Conservation (phyloP, 306 rosid genomes). For the Malus asiatica region DNA sequence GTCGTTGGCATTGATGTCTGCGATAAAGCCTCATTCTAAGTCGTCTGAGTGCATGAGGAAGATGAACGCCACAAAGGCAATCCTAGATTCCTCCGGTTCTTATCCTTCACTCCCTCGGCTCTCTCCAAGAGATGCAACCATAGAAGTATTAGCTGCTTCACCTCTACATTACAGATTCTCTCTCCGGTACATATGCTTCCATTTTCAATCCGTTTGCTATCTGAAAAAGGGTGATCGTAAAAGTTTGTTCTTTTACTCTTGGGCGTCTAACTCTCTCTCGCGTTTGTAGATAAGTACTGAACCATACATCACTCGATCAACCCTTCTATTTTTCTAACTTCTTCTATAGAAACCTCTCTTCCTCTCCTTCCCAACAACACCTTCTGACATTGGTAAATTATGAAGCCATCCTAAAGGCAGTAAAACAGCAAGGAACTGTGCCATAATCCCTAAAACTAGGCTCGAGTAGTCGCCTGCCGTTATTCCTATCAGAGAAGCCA, state of each 20-base stretch:
- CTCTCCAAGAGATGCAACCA: neutral
- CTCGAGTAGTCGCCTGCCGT: conserved; percentile 56
- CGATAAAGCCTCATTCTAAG: neutral
- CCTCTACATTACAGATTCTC: neutral
- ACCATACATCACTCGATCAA: conserved; percentile 56
- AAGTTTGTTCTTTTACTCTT: conserved; percentile 20
- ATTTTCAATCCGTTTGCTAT: neutral
- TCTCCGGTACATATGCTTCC: neutral
- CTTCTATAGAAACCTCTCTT: conserved; percentile 48
- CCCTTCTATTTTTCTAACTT: conserved; percentile 56
- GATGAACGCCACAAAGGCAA: neutral
- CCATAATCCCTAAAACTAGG: conserved; percentile 50
- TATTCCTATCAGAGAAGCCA: conserved; percentile 62
- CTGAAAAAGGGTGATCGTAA: neutral
- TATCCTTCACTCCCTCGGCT: neutral
- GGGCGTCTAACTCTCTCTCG: conserved; percentile 54
- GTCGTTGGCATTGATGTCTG: neutral
- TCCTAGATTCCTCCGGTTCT: neutral
- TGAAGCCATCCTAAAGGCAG: conserved; percentile 49
- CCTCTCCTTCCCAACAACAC: conserved; percentile 31
- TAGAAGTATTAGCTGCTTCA: neutral
- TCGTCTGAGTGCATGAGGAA: neutral
- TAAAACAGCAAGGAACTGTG: conserved; percentile 68
- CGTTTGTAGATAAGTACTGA: conserved; percentile 46
- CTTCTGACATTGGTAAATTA: conserved; percentile 39